Conservation (phyloP, 164 flowering plant species). For the Hamamelis virginiana region DNA sequence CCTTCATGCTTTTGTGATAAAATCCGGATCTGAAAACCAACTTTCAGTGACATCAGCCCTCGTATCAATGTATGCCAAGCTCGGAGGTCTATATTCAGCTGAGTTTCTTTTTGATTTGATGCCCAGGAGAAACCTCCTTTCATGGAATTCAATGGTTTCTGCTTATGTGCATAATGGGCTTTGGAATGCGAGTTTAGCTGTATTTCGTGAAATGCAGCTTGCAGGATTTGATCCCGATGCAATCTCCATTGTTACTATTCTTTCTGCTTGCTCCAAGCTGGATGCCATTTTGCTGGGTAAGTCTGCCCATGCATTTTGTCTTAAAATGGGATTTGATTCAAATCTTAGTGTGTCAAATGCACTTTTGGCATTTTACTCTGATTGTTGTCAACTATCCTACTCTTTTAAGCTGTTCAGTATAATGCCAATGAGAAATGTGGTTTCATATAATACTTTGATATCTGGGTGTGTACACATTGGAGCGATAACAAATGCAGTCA, state of each 20-base stretch:
- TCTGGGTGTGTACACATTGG: constrained; percentile 40
- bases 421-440: constrained; percentile 34
- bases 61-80: constrained; percentile 38
- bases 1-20: constrained; percentile 33
- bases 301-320: constrained; percentile 47
- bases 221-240: constrained; percentile 38
- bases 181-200: constrained; percentile 28
- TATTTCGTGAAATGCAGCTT: constrained; percentile 40
- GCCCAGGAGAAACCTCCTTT: constrained; percentile 21
- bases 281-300: constrained; percentile 36
- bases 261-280: constrained; percentile 44
- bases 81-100: constrained; percentile 30
- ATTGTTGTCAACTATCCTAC: constrained; percentile 25
- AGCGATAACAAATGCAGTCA: constrained; percentile 18
- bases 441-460: constrained; percentile 64
- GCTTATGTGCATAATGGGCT: constrained; percentile 28
- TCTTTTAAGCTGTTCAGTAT: constrained; percentile 34
- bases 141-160: constrained; percentile 48
- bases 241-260: constrained; percentile 41
- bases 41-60: constrained; percentile 30
- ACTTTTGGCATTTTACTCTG: constrained; percentile 48
- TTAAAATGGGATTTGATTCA: constrained; percentile 32
- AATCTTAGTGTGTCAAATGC: constrained; percentile 45
- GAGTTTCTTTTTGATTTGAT: constrained; percentile 25
- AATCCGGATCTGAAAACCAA: constrained; percentile 27